A percentile compares a stretch with the other conserved stretches of the same genome.
Evolutionary conservation across 345 rosid species (phyloP).

Genomic region (Bruguiera gymnorhiza): DNA sequence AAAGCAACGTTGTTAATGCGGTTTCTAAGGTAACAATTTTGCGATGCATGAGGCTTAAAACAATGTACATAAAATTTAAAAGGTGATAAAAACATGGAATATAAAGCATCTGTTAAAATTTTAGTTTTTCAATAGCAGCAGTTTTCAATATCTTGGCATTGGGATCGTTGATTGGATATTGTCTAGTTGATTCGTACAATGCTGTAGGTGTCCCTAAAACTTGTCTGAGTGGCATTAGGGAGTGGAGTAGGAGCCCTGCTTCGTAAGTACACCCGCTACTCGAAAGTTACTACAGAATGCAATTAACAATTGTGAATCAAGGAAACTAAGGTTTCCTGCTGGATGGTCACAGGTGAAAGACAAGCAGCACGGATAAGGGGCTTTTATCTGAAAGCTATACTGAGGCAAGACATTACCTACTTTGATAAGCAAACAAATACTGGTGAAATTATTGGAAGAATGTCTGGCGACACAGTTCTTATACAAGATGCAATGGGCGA

Average conservation of each 20-base stretch:
- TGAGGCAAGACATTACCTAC: conserved; percentile 32
- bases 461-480: conserved; percentile 35
- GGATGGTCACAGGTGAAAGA: conserved; percentile 43
- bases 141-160: no score
- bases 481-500: conserved; percentile 42
- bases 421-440: conserved; percentile 33
- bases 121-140: no score
- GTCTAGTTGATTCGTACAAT: not conserved
- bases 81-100: no score
- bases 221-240: conserved; percentile 29
- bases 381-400: conserved; percentile 27
- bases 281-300: not conserved
- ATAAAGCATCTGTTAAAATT: no score
- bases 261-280: conserved; percentile 3
- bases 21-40: conserved; percentile 28
- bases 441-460: conserved; percentile 30
- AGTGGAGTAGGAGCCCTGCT: conserved; percentile 9
- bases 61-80: no score
- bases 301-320: no score
- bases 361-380: conserved; percentile 32
- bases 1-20: not conserved
- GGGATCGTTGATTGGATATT: not conserved
- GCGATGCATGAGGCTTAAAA: not conserved
- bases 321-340: conserved; percentile 25
- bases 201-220: conserved; percentile 27